Conservation (phyloP, 208 protist genomes). For the Trypanosomatidae sp. region DNA sequence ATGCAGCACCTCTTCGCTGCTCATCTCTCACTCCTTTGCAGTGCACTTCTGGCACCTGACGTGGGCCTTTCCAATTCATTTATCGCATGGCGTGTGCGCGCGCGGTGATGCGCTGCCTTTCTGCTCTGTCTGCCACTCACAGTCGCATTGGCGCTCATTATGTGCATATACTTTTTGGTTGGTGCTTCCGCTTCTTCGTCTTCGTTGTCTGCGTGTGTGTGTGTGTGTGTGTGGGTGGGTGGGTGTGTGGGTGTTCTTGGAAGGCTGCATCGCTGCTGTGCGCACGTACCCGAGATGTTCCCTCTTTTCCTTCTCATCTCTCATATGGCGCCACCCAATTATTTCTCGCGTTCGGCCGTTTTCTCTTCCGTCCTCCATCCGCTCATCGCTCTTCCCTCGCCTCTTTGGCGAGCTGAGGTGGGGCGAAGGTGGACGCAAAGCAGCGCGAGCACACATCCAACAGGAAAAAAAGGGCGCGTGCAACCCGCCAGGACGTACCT, state of each 20-base stretch:
- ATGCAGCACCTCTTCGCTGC: background rate
- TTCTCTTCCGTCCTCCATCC: background rate
- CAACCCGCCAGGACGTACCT: background rate
- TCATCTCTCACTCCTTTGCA: background rate
- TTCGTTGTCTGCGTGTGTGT: background rate
- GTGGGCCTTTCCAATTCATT: background rate
- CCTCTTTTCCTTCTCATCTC: background rate
- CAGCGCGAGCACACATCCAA: background rate
- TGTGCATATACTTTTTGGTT: slow-evolving; percentile 1
- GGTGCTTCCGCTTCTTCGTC: background rate
- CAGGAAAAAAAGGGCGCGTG: background rate
- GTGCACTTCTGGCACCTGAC: background rate
- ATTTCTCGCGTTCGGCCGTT: background rate
- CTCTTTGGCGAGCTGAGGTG: background rate
- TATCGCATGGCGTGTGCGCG: background rate
- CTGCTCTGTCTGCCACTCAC: background rate
- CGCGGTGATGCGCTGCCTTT: background rate
- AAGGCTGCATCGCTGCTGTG: background rate
- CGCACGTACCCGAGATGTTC: background rate
- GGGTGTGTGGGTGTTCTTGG: background rate
- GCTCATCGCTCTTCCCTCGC: background rate
- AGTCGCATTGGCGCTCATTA: background rate
- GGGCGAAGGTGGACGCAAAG: background rate
- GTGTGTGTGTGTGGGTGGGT: background rate
- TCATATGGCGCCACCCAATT: background rate